A percentile compares a stretch with the other conserved stretches of the same genome.
Evolutionary conservation across 2,329 filamentous ascomycete genomes (phyloP).

Genomic region (Ascochyta fabae): DNA sequence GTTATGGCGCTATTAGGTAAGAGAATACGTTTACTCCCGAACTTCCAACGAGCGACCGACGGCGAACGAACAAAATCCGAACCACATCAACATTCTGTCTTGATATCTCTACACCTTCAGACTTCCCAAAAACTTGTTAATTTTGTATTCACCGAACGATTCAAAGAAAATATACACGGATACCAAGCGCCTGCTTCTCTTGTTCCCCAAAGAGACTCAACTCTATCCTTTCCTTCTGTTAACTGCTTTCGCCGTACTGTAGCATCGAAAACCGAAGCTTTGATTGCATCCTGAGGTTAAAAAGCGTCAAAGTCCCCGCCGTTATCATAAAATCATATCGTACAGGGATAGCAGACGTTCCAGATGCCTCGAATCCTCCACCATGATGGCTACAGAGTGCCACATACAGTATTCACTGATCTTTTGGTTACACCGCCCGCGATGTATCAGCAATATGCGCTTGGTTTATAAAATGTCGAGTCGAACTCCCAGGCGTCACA

Average conservation of each 20-base stretch:
- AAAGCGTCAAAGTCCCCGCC: neutral
- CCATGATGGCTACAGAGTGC: no score
- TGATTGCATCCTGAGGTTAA: no score
- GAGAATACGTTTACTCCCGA: constrained; percentile 13
- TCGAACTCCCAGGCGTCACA: neutral
- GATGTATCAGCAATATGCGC: neutral
- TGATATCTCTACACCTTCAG: neutral
- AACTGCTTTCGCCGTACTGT: no score
- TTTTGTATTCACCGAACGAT: neutral
- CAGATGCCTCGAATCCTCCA: no score
- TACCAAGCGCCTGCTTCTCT: no score
- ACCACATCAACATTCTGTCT: neutral
- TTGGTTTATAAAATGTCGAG: neutral
- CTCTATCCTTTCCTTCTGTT: no score
- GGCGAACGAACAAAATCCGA: constrained; percentile 9
- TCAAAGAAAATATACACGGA: no score
- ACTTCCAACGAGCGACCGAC: constrained; percentile 11
- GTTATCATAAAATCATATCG: neutral
- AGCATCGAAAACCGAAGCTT: neutral
- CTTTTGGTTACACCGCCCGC: neutral
- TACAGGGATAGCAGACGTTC: neutral
- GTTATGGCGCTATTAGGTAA: constrained; percentile 29
- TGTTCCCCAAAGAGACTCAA: no score
- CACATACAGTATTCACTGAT: no score
- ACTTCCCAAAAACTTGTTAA: neutral